Evolutionary conservation across 345 rosid genomes (phyloP), one percentile per base, ranked within the genome.

Genomic region (Sonneratia alba): DNA sequence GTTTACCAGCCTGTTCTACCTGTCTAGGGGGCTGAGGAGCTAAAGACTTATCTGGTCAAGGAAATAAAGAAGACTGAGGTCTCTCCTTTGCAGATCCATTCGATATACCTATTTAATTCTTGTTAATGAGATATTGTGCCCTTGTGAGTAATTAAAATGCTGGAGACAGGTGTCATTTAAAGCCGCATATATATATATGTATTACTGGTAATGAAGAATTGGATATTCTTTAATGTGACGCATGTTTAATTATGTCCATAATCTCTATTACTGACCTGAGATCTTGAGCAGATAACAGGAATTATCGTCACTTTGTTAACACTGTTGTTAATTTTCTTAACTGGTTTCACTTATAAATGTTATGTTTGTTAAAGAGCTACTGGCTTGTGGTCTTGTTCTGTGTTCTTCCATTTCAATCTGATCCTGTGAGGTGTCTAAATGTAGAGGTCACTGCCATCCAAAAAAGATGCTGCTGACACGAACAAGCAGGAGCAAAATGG

Each of bases 31-130:
- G 79, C 86, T 4, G 79, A 87, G 79, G 78, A 71, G 73, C 85
- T 87, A 24, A 83, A 73, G 77, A 72, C 75, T 69, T 69, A 76
- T 67, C 62, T 89, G 81, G 61, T 74, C 69, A 78, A 77, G 79
- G 81, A 87, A 83, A 85, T 85, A 38, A 74, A 78, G 71, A 79
- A 77, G 77, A 70, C 78, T 66, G 84, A 83, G 88, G 90, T 88
- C 79, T 71, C 19, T 51, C 40, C 36, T 74, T 49, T 14, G 49
- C 19, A 40, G 36, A n/a, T 75, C 49, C 32, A 24, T 37, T 38
- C 3, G 19, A 9, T 51, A 59, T 7, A 56, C 49, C 56, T 55
- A 11, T 62, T 36, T 32, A 14, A 27, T 34, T 62, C 66, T 70
- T 70, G 7, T 37, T 15, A 16, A 19, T 70, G 24, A 14, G 49